Percentiles rank a stretch among this genome's conserved stretches.
Conservation (phyloP, 148 eudicot species). For the Pharnaceum exiguum region DNA sequence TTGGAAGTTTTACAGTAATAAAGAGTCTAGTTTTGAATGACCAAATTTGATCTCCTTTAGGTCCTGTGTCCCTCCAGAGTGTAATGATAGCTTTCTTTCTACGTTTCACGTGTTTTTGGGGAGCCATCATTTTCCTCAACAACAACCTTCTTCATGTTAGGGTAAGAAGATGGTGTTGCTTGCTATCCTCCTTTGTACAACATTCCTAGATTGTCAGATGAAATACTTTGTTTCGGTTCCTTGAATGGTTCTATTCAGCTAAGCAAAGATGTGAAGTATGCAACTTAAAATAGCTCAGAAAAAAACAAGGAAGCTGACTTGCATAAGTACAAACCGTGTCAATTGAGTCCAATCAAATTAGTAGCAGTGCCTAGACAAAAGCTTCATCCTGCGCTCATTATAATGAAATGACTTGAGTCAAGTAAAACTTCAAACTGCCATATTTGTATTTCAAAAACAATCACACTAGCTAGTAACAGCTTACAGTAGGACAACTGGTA, state of each 20-base stretch:
- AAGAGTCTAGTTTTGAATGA: not conserved
- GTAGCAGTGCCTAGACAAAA: no score
- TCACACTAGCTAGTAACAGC: not conserved
- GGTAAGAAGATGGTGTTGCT: not conserved
- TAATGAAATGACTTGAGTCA: not conserved
- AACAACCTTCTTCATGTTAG: not conserved
- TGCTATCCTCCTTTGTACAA: no score
- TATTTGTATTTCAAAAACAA: not conserved
- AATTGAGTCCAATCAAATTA: no score
- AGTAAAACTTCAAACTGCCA: not conserved
- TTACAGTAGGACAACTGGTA: not conserved
- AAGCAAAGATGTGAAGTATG: no score
- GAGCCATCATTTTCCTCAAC: not conserved
- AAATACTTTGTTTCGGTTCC: no score
- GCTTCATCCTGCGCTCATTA: no score
- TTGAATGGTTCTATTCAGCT: no score
- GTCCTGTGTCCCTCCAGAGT: not conserved
- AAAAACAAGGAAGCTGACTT: no score
- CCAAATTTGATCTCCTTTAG: not conserved
- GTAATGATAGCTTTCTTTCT: not conserved
- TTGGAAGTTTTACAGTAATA: not conserved
- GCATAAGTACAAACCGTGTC: no score
- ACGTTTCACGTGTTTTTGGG: slow-evolving; percentile 9
- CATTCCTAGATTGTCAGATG: no score
- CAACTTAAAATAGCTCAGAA: no score